phyloP scores from a whole-genome alignment of 768 basidiomycete species.

The Panaeolus cyanescens region DNA sequence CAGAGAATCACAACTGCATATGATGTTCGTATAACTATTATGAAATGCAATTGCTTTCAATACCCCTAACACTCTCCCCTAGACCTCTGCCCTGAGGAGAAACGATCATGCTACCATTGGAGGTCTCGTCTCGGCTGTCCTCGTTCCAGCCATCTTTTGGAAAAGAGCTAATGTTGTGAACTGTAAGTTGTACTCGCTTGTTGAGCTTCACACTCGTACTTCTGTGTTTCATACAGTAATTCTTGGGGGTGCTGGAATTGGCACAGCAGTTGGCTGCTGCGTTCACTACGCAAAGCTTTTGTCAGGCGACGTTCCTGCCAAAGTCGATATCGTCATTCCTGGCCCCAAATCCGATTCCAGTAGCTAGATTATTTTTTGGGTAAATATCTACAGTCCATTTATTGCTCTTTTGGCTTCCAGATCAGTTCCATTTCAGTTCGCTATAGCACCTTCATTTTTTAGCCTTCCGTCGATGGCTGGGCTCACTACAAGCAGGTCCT shows the following conservation, averaged over 20 bases:
- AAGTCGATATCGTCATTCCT: slow-evolving; percentile 27
- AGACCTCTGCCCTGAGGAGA: slow-evolving; percentile 61
- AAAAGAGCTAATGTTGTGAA: slow-evolving; percentile 64
- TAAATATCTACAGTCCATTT: background rate
- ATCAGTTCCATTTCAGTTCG: background rate
- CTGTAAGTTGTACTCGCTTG: slow-evolving; percentile 35
- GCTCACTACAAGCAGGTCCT: slow-evolving; percentile 58
- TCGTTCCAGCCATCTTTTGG: slow-evolving; percentile 76
- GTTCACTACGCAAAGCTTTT: slow-evolving; percentile 55
- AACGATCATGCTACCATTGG: slow-evolving; percentile 83
- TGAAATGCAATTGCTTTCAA: background rate
- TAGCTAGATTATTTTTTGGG: background rate
- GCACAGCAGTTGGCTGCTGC: slow-evolving; percentile 59
- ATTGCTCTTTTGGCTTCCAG: background rate
- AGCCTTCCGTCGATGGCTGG: slow-evolving; percentile 71
- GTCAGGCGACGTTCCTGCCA: slow-evolving; percentile 53
- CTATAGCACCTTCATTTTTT: slow-evolving; percentile 47
- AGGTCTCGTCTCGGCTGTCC: slow-evolving; percentile 57
- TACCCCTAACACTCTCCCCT: background rate
- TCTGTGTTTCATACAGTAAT: slow-evolving; percentile 47
- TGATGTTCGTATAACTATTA: slow-evolving; percentile 43
- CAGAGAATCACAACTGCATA: slow-evolving; percentile 56
- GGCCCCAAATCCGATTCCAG: slow-evolving; percentile 16
- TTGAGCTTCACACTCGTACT: background rate
- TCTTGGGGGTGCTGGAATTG: slow-evolving; percentile 71